Evolutionary conservation across 176 grass and related monocot species (phyloP).

Genomic region (Hordeum marinum): DNA sequence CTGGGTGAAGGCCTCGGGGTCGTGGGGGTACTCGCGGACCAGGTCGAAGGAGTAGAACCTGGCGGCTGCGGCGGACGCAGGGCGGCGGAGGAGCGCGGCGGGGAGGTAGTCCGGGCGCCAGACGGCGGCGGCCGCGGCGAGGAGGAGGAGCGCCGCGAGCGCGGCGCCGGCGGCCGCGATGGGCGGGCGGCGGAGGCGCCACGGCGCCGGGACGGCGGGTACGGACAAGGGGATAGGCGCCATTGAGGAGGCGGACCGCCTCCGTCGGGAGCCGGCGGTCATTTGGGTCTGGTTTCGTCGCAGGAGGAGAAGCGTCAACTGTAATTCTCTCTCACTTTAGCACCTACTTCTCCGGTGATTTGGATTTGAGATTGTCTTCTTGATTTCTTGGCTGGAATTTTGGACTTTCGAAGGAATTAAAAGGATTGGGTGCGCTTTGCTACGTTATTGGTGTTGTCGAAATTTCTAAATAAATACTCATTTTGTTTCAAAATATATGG

Average conservation of each 20-base stretch:
- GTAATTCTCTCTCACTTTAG: neutral
- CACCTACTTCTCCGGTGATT: neutral
- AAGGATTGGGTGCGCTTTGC: no score
- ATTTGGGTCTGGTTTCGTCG: neutral
- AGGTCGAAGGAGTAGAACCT: constrained; percentile 72
- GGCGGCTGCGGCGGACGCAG: neutral
- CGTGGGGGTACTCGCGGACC: constrained; percentile 76
- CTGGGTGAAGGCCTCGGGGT: constrained; percentile 84
- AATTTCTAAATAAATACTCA: no score
- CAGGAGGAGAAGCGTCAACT: neutral
- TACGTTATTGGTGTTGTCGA: no score
- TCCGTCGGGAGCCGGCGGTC: constrained; percentile 28
- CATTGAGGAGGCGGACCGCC: constrained; percentile 24
- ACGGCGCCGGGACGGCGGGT: neutral
- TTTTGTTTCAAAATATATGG: no score
- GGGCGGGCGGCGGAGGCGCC: neutral
- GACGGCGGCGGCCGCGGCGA: constrained; percentile 6
- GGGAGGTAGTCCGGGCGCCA: neutral
- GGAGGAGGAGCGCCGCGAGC: constrained; percentile 12
- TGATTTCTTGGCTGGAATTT: no score
- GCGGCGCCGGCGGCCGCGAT: neutral
- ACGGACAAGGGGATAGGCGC: neutral
- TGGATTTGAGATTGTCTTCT: no score
- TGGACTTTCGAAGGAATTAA: no score
- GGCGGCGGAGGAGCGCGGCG: constrained; percentile 13